These are phyloP conservation scores for Taiwanofungus camphoratus DNA, from an alignment of 1,284 basidiomycete species.

Conservation along the genomic window DNA sequence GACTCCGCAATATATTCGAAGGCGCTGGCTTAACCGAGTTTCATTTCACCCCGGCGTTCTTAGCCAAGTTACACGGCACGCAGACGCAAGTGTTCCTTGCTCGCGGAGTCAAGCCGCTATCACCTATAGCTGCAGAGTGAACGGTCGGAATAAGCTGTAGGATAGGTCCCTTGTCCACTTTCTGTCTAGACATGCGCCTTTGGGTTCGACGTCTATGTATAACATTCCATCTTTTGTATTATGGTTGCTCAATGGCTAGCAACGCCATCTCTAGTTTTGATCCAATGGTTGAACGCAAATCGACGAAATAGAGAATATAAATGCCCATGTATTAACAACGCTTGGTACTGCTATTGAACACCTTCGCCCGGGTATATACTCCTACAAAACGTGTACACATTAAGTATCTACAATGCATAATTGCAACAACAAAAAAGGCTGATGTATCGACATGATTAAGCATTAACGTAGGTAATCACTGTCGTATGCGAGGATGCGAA, in stretches of 20 bases:
- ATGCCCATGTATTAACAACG: not conserved
- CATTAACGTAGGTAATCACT: constrained; percentile 3
- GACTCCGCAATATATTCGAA: constrained; percentile 42
- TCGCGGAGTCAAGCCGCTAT: constrained; percentile 34
- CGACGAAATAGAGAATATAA: too few relatives aligned
- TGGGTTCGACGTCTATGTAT: too few relatives aligned
- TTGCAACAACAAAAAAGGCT: not conserved
- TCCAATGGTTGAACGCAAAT: too few relatives aligned
- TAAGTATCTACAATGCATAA: constrained; percentile 1
- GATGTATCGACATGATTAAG: not conserved
- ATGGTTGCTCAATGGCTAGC: too few relatives aligned
- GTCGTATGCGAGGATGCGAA: not conserved
- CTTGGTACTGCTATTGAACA: not conserved
- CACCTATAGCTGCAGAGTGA: not conserved
- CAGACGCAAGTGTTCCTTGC: constrained; percentile 44
- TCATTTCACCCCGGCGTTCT: constrained; percentile 30
- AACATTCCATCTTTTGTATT: too few relatives aligned
- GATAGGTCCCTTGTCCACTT: too few relatives aligned
- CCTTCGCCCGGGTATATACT: constrained; percentile 3
- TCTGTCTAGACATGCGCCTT: too few relatives aligned
- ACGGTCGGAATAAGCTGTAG: too few relatives aligned
- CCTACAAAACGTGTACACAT: constrained; percentile 3
- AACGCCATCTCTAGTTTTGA: too few relatives aligned
- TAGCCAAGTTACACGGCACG: constrained; percentile 29
- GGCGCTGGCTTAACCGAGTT: constrained; percentile 41